Evolutionary conservation across 129 eudicot species (phyloP).

Genomic region (Heracleum sosnowskyi): DNA sequence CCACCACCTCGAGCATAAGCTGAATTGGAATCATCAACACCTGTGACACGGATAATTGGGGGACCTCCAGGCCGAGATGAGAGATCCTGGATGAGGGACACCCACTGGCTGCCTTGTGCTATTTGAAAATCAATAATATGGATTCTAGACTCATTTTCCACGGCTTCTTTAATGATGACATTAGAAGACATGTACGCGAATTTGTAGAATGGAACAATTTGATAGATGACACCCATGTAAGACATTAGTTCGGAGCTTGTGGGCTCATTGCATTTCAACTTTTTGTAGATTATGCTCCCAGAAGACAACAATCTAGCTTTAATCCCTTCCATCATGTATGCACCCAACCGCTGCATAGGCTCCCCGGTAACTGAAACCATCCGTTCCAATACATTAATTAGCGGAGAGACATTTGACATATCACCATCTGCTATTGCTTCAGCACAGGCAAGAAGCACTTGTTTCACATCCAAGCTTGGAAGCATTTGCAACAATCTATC

Average conservation of each 20-base stretch:
- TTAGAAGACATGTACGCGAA: constrained; percentile 69
- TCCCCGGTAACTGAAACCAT: constrained; percentile 74
- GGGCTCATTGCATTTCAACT: constrained; percentile 69
- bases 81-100: constrained; percentile 52
- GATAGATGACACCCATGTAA: constrained; percentile 58
- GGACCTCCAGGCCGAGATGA: constrained; percentile 69
- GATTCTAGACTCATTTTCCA: constrained; percentile 48
- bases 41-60: constrained; percentile 62
- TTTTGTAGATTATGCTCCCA: constrained; percentile 63
- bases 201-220: constrained; percentile 64
- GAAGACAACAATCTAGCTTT: constrained; percentile 51
- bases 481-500: constrained; percentile 37
- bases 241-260: constrained; percentile 63
- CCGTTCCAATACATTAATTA: constrained; percentile 41
- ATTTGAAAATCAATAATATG: constrained; percentile 79
- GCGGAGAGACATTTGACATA: constrained; percentile 22
- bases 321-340: constrained; percentile 87
- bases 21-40: constrained; percentile 63
- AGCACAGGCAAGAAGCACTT: constrained; percentile 63
- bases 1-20: constrained; percentile 83
- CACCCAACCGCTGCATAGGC: constrained; percentile 67
- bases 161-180: constrained; percentile 60
- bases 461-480: constrained; percentile 49
- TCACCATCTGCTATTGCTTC: constrained; percentile 51
- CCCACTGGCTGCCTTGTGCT: constrained; percentile 87